phyloP scores from a whole-genome alignment of 1,139 yeast genomes.

The Yamadazyma mexicana region DNA sequence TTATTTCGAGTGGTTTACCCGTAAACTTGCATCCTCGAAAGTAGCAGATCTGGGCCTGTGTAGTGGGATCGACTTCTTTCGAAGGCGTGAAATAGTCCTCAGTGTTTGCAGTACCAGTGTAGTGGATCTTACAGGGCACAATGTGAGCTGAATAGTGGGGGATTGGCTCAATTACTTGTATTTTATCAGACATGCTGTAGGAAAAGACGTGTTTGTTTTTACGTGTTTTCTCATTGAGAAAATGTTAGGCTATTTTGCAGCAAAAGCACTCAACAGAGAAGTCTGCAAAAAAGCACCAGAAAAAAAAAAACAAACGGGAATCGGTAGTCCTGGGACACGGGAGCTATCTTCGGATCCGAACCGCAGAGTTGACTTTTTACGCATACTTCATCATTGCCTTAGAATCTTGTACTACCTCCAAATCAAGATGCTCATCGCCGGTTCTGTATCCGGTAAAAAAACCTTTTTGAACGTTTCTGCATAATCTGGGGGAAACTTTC shows the following conservation, averaged over 20 bases:
- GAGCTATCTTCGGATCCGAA: no score
- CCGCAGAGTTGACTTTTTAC: no score
- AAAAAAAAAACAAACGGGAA: no score
- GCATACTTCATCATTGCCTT: no score
- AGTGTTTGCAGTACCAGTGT: conserved; percentile 41
- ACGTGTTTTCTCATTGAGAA: background rate
- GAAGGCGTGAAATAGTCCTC: conserved; percentile 37
- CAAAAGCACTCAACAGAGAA: no score
- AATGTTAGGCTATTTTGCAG: background rate
- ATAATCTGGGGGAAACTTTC: no score
- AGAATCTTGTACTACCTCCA: no score
- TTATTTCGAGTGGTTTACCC: conserved; percentile 27
- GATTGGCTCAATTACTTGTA: conserved; percentile 10
- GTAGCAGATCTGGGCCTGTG: conserved; percentile 26
- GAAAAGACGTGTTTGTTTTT: background rate
- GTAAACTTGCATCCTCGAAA: conserved; percentile 43
- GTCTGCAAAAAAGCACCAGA: no score
- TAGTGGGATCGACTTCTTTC: conserved; percentile 17
- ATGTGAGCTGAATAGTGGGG: conserved; percentile 27
- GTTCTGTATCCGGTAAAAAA: no score
- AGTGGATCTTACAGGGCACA: conserved; percentile 41
- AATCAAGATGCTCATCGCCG: no score
- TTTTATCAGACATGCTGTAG: conserved; percentile 14
- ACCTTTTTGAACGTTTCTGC: no score
- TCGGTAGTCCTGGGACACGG: no score